A percentile compares a stretch with the other conserved stretches of the same genome.
Evolutionary conservation across 1,284 basidiomycete genomes (phyloP).

Genomic region (Cryptococcus maquisensis): DNA sequence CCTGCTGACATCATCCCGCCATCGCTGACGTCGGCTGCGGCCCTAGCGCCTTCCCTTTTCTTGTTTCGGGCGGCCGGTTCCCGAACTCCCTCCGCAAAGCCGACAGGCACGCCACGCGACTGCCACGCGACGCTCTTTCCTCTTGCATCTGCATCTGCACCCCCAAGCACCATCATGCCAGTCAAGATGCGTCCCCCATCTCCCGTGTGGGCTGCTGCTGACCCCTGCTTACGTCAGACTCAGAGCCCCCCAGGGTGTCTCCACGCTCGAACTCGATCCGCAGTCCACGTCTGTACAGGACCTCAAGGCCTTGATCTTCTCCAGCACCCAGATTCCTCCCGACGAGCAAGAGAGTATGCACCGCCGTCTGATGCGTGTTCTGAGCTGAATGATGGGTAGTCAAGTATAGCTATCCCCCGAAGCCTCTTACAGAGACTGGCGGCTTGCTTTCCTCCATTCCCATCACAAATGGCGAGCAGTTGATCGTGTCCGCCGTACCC

Average conservation of each 20-base stretch:
- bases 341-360: conserved; percentile 69
- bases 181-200: no score
- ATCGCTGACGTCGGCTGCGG: no score
- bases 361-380: neutral
- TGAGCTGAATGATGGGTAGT: conserved; percentile 53
- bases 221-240: conserved; percentile 56
- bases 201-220: no score
- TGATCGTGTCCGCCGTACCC: conserved; percentile 62
- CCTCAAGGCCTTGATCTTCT: conserved; percentile 66
- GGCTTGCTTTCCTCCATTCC: conserved; percentile 70
- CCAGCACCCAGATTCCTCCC: conserved; percentile 64
- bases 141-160: no score
- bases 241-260: conserved; percentile 73
- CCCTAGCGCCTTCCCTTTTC: no score
- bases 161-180: no score
- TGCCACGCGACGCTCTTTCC: no score
- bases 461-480: conserved; percentile 70
- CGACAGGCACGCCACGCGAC: no score
- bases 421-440: conserved; percentile 63
- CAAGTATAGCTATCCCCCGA: conserved; percentile 79
- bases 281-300: conserved; percentile 61
- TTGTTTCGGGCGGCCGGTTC: no score
- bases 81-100: no score
- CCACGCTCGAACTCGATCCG: conserved; percentile 63
- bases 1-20: no score